phyloP scores from a whole-genome alignment of 192 early-diverging fungal genomes.

The Chytriomyces confervae region DNA sequence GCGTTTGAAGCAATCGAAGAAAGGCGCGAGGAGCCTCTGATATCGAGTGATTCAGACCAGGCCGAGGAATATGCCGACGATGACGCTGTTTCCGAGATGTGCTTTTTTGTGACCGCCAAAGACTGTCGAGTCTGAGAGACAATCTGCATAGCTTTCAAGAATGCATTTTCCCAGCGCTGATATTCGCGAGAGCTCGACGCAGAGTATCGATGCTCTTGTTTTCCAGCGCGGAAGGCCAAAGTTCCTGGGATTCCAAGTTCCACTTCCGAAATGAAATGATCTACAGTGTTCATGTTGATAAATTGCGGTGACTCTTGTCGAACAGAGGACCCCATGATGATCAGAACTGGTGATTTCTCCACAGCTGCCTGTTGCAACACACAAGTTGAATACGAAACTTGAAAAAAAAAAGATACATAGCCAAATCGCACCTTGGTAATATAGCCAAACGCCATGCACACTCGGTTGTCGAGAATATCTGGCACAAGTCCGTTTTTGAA shows the following conservation, averaged over 20 bases:
- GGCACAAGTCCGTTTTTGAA: slow-evolving; percentile 17
- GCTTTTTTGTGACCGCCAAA: background rate
- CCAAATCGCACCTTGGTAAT: slow-evolving; percentile 6
- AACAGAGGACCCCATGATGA: slow-evolving; percentile 14
- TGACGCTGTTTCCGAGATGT: background rate
- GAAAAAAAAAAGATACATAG: no score
- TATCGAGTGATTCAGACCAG: slow-evolving; percentile 2
- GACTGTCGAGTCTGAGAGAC: background rate
- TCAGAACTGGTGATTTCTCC: slow-evolving; percentile 24
- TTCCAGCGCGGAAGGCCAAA: slow-evolving; percentile 9
- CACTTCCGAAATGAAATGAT: slow-evolving; percentile 26
- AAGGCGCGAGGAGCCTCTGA: background rate
- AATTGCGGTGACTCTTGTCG: slow-evolving; percentile 1
- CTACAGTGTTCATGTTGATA: slow-evolving; percentile 30
- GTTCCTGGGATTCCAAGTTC: slow-evolving; percentile 22
- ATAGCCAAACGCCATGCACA: slow-evolving; percentile 24
- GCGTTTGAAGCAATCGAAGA: background rate
- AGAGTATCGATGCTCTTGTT: slow-evolving; percentile 21
- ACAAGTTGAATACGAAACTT: background rate
- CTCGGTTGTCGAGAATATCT: slow-evolving; percentile 9
- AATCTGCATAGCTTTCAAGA: slow-evolving; percentile 8
- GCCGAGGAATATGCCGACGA: background rate
- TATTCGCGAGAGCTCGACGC: slow-evolving; percentile 25
- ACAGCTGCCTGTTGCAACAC: slow-evolving; percentile 25
- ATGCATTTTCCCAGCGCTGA: slow-evolving; percentile 32